These are phyloP conservation scores for Apiotrichum sp. DNA, from an alignment of 1,284 basidiomycete genomes.

Conservation along the genomic window DNA sequence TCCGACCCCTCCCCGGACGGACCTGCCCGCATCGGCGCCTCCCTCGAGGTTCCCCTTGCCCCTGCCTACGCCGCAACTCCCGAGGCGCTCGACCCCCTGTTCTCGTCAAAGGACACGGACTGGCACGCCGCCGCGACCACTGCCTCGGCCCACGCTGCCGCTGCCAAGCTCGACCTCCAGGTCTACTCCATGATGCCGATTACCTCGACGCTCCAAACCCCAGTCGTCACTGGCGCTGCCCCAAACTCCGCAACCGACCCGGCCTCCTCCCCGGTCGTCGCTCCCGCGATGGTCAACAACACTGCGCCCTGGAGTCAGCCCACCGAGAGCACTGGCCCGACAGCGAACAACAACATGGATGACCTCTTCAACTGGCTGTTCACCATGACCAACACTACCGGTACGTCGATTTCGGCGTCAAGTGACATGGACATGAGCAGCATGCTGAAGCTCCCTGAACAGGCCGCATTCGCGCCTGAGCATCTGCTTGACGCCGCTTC, in stretches of 20 bases:
- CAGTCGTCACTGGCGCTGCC: neutral
- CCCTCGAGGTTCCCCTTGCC: slow-evolving; percentile 14
- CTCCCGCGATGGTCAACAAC: neutral
- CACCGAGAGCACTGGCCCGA: neutral
- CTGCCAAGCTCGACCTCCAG: neutral
- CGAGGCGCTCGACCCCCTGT: slow-evolving; percentile 15
- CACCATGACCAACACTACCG: slow-evolving; percentile 5
- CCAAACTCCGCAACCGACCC: neutral
- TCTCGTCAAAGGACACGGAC: slow-evolving; percentile 1
- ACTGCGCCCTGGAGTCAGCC: neutral
- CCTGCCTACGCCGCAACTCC: slow-evolving; percentile 18
- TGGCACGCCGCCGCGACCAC: slow-evolving; percentile 1
- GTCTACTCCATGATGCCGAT: slow-evolving; percentile 1
- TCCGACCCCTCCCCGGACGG: neutral
- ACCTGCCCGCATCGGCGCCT: slow-evolving; percentile 9
- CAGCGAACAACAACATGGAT: slow-evolving; percentile 7
- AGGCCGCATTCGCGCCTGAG: neutral
- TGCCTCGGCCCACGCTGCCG: neutral
- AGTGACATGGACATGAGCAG: neutral
- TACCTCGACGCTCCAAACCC: neutral
- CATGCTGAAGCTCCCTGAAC: neutral
- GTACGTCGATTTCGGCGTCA: neutral
- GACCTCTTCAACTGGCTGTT: slow-evolving; percentile 20
- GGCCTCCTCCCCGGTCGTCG: neutral
- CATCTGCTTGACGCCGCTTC: no score